Conservation (phyloP, 208 protist species). For the Trypanosoma cruzi region DNA sequence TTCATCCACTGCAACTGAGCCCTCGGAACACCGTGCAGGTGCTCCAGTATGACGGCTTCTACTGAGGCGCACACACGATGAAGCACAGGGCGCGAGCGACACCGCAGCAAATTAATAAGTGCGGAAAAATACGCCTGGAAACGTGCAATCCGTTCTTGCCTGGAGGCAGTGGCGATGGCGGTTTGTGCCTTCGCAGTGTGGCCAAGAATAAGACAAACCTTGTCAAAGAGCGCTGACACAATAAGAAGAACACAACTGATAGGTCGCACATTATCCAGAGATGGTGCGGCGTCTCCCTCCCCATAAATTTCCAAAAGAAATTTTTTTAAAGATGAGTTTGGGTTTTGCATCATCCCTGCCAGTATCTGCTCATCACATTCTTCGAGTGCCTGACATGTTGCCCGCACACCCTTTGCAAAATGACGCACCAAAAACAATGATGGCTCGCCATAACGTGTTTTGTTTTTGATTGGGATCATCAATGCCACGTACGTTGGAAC, state of each 20-base stretch:
- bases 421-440: conserved; percentile 52
- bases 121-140: conserved; percentile 81
- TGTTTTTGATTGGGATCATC: conserved; percentile 41
- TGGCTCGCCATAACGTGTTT: conserved; percentile 45
- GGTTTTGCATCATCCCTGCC: conserved; percentile 38
- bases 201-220: conserved; percentile 62
- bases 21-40: conserved; percentile 51
- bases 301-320: conserved; percentile 14
- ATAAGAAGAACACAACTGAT: conserved; percentile 70
- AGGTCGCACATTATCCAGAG: conserved; percentile 53
- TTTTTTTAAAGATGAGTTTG: conserved; percentile 19
- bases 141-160: conserved; percentile 37
- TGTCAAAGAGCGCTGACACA: conserved; percentile 78
- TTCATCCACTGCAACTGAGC: conserved; percentile 68
- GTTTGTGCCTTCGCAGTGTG: conserved; percentile 4
- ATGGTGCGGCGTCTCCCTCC: conserved; percentile 1
- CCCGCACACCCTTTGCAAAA: conserved; percentile 61
- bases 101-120: conserved; percentile 78
- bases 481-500: conserved; percentile 76
- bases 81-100: conserved; percentile 55
- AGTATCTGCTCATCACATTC: conserved; percentile 55
- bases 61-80: conserved; percentile 84
- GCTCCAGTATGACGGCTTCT: conserved; percentile 76
- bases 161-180: conserved; percentile 1
- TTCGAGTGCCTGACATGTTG: conserved; percentile 59